phyloP scores from a whole-genome alignment of 371 early-diverging fungal species.

The Apophysomyces sp. region DNA sequence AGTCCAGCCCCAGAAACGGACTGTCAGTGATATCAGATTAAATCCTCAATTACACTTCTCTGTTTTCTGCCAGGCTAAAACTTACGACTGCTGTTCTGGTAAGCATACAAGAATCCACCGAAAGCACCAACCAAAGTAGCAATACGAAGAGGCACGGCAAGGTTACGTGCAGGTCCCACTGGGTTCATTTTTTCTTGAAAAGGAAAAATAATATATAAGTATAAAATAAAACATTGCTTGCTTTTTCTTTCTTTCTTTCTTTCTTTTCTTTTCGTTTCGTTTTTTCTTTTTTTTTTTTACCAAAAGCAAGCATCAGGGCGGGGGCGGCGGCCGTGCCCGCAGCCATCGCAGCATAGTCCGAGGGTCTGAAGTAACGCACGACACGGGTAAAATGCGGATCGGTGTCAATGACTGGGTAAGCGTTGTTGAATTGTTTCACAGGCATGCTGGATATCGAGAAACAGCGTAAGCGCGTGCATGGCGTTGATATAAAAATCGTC shows the following conservation, averaged over 20 bases:
- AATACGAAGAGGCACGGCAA: constrained; percentile 52
- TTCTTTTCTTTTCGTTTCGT: too few relatives aligned
- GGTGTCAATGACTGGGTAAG: constrained; percentile 68
- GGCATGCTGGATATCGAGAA: constrained; percentile 28
- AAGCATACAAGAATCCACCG: constrained; percentile 72
- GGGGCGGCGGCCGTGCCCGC: constrained; percentile 77
- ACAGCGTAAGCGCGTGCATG: not conserved
- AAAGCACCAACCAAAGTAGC: constrained; percentile 57
- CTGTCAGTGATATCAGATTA: constrained; percentile 31
- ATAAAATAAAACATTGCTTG: not conserved
- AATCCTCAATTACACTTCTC: not conserved
- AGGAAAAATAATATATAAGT: not conserved
- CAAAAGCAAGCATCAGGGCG: constrained; percentile 68
- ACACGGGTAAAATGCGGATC: constrained; percentile 85
- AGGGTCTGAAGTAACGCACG: constrained; percentile 84
- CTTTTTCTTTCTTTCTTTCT: too few relatives aligned
- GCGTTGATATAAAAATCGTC: not conserved
- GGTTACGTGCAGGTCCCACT: constrained; percentile 42
- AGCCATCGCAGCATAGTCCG: constrained; percentile 76
- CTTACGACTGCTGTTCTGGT: constrained; percentile 70
- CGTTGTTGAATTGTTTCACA: constrained; percentile 49
- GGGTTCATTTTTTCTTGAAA: constrained; percentile 52
- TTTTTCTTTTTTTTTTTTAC: constrained; percentile 35
- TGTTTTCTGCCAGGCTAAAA: too few relatives aligned
- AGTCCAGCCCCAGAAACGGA: constrained; percentile 93